Evolutionary conservation across 768 basidiomycete genomes (phyloP).

Genomic region (Phallus indusiatus): DNA sequence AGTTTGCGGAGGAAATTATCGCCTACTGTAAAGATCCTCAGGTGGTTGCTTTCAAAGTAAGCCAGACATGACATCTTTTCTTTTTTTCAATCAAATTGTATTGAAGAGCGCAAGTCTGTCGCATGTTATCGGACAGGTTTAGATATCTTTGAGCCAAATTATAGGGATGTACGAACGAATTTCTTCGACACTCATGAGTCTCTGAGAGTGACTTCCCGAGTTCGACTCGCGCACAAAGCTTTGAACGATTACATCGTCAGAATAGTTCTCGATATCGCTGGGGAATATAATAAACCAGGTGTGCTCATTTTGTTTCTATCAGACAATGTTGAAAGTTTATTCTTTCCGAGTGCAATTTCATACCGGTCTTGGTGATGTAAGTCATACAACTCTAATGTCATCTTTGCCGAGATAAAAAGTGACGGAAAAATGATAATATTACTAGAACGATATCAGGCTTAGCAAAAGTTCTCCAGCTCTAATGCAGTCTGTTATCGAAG

Average conservation of each 20-base stretch:
- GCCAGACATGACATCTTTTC: background rate
- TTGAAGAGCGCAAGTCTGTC: conserved; percentile 31
- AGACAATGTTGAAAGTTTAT: background rate
- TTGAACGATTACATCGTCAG: conserved; percentile 63
- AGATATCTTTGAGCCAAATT: conserved; percentile 31
- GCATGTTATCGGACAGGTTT: conserved; percentile 73
- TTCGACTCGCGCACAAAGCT: conserved; percentile 50
- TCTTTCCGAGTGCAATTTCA: conserved; percentile 67
- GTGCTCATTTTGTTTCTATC: conserved; percentile 12
- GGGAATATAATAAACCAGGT: conserved; percentile 51
- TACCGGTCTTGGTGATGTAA: conserved; percentile 62
- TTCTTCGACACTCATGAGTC: conserved; percentile 21
- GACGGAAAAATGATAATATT: background rate
- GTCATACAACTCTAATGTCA: background rate
- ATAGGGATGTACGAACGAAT: conserved; percentile 13
- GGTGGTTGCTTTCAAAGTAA: conserved; percentile 58
- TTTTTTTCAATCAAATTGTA: background rate
- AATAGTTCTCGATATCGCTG: conserved; percentile 43
- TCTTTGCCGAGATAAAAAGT: background rate
- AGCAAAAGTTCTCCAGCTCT: conserved; percentile 50
- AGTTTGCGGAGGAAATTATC: conserved; percentile 29
- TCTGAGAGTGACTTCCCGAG: conserved; percentile 24
- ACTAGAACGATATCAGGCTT: conserved; percentile 46
- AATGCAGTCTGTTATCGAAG: conserved; percentile 59
- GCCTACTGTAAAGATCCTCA: conserved; percentile 31